Base-by-base conservation (phyloP, 169 alveolate species). In the Plasmodium sp. region DNA sequence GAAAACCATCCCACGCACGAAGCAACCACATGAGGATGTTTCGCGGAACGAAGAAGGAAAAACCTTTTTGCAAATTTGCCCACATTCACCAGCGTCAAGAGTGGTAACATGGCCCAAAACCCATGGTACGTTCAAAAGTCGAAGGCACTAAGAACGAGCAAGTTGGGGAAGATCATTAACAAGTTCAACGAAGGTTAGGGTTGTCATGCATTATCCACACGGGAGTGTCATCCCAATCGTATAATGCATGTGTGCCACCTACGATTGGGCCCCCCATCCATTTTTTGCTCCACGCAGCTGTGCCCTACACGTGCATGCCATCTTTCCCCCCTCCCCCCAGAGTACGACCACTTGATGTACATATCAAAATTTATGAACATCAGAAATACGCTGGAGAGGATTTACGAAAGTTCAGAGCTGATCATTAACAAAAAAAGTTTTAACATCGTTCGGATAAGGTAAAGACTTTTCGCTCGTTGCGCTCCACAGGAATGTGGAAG, bases 81-180 rank as follows among this genome's bases (percentile, higher is more conserved):
- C 62, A 18, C 62, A 81, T 43, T 81, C 18, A 81, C 67, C 16
- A n/a, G 39, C 67, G 33, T 45, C 67, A 54, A 10, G 54, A 83
- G 14, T 71, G 58, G 18, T 84, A 84, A 84, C 31, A 84, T 84
- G 93, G 93, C 93, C 45, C 93, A 84, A 75, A 84, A 84, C 77
- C 93, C 93, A 72, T 84, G 93, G 93, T 75, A 73, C n/a, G 58
- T 84, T 45, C 51, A 73, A 74, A 84, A 84, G 41, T 84, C 84
- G 9, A 84, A 84, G 81, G 84, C 56, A 48, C 48, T 84, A 73
- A 41, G 93, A 72, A 74, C 93, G 51, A 84, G 84, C 72, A 73
- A 84, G 27, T 84, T 84, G 84, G 93, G 79, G 58, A 84, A 84
- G 12, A 36, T 84, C 41, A 84, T 84, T 33, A 84, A 84, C 77